phyloP scores from a whole-genome alignment of 768 basidiomycete species.

The Amanita inopinata region DNA sequence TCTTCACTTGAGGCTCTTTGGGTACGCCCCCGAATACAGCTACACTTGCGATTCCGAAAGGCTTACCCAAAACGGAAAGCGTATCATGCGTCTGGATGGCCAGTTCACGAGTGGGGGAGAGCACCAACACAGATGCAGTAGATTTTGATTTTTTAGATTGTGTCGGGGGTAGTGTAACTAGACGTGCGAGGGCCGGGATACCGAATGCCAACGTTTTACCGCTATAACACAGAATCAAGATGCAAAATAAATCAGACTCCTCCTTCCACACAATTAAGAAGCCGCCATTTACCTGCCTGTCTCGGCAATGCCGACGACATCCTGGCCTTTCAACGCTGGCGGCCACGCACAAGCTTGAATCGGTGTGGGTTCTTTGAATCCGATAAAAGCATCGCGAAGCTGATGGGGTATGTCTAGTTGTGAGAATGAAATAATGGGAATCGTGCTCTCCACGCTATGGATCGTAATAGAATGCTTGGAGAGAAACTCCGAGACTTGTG shows the following conservation, averaged over 20 bases:
- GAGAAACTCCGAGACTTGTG: conserved; percentile 56
- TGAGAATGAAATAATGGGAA: conserved; percentile 67
- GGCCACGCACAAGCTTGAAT: conserved; percentile 97
- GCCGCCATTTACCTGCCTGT: conserved; percentile 63
- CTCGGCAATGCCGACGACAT: conserved; percentile 94
- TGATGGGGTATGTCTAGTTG: conserved; percentile 56
- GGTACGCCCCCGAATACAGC: conserved; percentile 95
- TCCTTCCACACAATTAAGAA: not conserved
- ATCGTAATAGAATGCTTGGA: conserved; percentile 67
- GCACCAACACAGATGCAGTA: conserved; percentile 58
- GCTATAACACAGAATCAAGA: conserved; percentile 26
- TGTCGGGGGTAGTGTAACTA: conserved; percentile 34
- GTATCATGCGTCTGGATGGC: conserved; percentile 92
- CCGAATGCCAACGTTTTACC: conserved; percentile 97
- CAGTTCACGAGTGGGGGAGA: conserved; percentile 94
- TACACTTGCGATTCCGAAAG: conserved; percentile 69
- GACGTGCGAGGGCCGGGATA: conserved; percentile 72
- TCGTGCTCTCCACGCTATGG: conserved; percentile 36
- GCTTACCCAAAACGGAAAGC: conserved; percentile 60
- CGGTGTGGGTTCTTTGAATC: conserved; percentile 84
- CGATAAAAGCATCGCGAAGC: conserved; percentile 52
- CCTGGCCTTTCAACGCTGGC: conserved; percentile 66
- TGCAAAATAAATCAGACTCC: not conserved
- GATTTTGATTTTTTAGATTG: conserved; percentile 21
- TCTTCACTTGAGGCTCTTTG: conserved; percentile 71